Evolutionary conservation across 176 grass and related monocot genomes (phyloP), one percentile per base, ranked within the genome.

Genomic region (Typha latifolia): DNA sequence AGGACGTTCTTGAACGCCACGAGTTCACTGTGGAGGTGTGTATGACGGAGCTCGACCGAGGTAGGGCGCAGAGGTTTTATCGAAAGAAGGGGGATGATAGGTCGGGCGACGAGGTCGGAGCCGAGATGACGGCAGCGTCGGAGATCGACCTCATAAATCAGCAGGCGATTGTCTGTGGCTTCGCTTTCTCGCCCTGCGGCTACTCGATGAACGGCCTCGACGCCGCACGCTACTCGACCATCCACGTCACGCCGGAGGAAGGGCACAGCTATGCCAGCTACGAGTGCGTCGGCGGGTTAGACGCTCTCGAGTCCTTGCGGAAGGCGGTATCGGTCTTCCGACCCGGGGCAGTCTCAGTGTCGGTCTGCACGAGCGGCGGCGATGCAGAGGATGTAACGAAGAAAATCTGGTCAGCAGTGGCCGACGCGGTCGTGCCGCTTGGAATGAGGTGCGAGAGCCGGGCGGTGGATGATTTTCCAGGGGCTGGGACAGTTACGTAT

Each of bases 211-310:
- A 85, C 21, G 65, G 18, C 20, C 74, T 81, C 23, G 78, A 85
- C 51, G 19, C 66, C 8, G 71, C 31, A 20, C 66, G 72, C 62
- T 84, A 84, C 72, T 77, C 76, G 53, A 84, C 82, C 23, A 64
- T 79, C n/a, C 82, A 84, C 62, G 82, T 84, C 66, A 84, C 82
- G 5, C 82, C 82, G 4, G 82, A 84, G 71, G 82, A 75, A 12
- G 71, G 76, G 47, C 71, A 84, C 71, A 75, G 82, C 71, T 83
- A 83, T 64, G 81, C 74, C 74, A 83, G 74, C 81, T 84, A 66
- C 71, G 82, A 79, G 71, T 74, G 66, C 47, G 49, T 12, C 16
- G 75, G 71, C 43, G 57, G 9, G 24, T n/a, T 9, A 5, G 57
- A 27, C 32, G 51, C 80, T 18, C 18, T 81, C 55, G 48, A 66